Base-by-base conservation (phyloP, 2,329 filamentous ascomycete genomes). In the Colletotrichum scovillei region DNA sequence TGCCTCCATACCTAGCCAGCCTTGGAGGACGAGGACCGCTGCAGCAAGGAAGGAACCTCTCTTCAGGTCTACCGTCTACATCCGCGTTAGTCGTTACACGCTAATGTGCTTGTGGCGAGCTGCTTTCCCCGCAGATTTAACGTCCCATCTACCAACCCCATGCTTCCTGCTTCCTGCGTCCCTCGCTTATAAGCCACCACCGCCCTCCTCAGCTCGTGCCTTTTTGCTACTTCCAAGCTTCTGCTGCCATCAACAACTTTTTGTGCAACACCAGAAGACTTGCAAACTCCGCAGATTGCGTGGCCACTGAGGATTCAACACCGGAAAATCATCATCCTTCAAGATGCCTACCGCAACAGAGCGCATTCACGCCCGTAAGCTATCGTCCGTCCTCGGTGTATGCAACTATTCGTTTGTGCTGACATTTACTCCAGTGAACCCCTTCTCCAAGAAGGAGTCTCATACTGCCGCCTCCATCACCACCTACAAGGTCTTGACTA, bases 401-500 rank as follows among this genome's bases (percentile, higher is more conserved):
- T n/a, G 24, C 35, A 56, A 67, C 57, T 56, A 12, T 30, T 22
- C 28, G 22, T 64, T 19, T 63, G 67, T 75, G 52, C 75, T 75
- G 73, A 62, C 67, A 46, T 59, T 30, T 30, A 24, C 35, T 35
- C 49, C 75, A 94, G 92, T 90, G 80, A 97, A 97, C 81, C 94
- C 94, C 32, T 97, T 97, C 84, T 86, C 89, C 73, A 91, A 88
- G 82, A 91, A 91, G 78, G 92, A 95, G 73, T 87, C 89, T 22
- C 92, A 94, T 80, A 87, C 87, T 74, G 82, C 84, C 35, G 85
- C 86, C 74, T 87, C 91, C 63, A 85, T 98, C 77, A 86, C 90
- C 76, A 86, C 90, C 46, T 97, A 97, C 88, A 95, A 94, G 82
- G 84, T 95, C 80, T 84, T 95, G 74, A 94, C 94, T 4, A 88